Base-by-base conservation (phyloP, 1,284 basidiomycete species). In the Fomitopsis palustris region DNA sequence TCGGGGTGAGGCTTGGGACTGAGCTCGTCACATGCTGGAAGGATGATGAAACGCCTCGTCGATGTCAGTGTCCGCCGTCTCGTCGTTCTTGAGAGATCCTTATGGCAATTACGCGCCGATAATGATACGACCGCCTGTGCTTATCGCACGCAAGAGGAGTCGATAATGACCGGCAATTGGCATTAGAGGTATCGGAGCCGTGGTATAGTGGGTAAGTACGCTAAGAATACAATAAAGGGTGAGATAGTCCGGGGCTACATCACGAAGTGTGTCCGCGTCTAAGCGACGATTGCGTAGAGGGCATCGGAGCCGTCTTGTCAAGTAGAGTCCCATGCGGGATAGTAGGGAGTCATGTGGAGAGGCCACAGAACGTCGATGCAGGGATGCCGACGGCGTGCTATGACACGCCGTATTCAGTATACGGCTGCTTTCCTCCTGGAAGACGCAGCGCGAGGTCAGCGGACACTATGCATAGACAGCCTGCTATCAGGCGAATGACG, bases 11-110 rank as follows among this genome's bases (percentile, higher is more conserved):
- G 53, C 57, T 55, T 61, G 23, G n/a, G 49, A 37, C 31, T 35
- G 49, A 47, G 45, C 62, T 64, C 62, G 62, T 55, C 58, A 53
- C 56, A 57, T 38, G 56, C 56, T 35, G 38, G 53, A 23, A 17
- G 17, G 25, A 54, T 54, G 55, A 37, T 47, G 43, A 52, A 37
- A 52, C 49, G 3, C 19, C 10, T 31, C 29, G 49, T 31, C 21
- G 16, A 3, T 37, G 12, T 31, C 21, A 37, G 8, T 37, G 12
- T 37, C 35, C 35, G 35, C 10, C 8, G 31, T 37, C n/a, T 52
- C 31, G 31, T 52, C 14, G 31, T 29, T n/a, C 33, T 19, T 33
- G 21, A 31, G 19, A 19, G 33, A 43, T 12, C 39, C 45, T 31
- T 43, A 43, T 59, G 53, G 43, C 53, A 53, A 1, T n/a, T 31